A percentile compares a stretch with the other conserved stretches of the same genome.
phyloP scores from a whole-genome alignment of 306 rosid genomes.

The Spatholobus suberectus region DNA sequence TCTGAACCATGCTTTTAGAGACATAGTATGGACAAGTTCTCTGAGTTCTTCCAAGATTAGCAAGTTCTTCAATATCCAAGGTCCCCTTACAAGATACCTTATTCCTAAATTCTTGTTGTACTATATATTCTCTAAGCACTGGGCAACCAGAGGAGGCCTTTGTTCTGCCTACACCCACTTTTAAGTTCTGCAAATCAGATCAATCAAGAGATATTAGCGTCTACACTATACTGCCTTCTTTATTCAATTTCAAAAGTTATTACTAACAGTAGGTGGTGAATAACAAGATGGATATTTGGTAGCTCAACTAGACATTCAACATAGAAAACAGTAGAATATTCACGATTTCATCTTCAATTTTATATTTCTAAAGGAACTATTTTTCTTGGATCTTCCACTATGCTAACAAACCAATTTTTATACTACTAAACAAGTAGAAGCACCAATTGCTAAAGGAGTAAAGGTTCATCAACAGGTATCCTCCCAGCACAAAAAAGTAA shows the following conservation, averaged over 20 bases:
- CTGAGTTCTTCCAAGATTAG: constrained; percentile 73
- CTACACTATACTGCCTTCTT: no score
- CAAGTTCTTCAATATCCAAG: constrained; percentile 92
- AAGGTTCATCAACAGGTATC: constrained; percentile 17
- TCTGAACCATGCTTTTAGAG: constrained; percentile 76
- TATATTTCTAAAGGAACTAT: neutral
- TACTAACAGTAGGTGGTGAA: constrained; percentile 7
- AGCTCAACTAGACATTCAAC: constrained; percentile 18
- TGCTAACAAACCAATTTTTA: constrained; percentile 15
- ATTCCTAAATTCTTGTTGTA: constrained; percentile 65
- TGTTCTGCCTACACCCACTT: constrained; percentile 64
- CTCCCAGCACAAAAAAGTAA: constrained; percentile 14
- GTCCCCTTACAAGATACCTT: constrained; percentile 74
- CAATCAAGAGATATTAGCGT: constrained; percentile 27
- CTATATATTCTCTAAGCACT: constrained; percentile 74
- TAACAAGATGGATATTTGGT: neutral
- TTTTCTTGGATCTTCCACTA: neutral
- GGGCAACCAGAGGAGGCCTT: constrained; percentile 85
- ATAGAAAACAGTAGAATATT: neutral
- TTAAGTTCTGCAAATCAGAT: constrained; percentile 61
- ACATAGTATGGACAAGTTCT: constrained; percentile 93
- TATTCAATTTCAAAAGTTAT: constrained; percentile 10
- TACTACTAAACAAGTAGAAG: constrained; percentile 22
- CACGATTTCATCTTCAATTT: constrained; percentile 20
- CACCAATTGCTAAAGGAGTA: neutral